These are phyloP conservation scores for Metschnikowia bowlesiae DNA, from an alignment of 805 yeast species.

Conservation along the genomic window DNA sequence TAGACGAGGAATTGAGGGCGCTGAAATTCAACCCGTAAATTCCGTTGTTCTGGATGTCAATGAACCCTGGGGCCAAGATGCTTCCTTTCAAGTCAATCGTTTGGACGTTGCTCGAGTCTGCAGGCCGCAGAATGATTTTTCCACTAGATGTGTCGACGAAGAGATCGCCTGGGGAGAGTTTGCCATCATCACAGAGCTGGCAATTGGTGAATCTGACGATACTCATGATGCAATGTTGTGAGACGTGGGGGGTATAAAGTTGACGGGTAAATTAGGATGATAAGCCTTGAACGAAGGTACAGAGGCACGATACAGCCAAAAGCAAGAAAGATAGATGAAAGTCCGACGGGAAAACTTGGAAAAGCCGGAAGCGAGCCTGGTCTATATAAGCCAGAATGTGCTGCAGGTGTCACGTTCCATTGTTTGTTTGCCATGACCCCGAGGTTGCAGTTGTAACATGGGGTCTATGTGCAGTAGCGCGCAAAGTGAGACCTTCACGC, in stretches of 20 bases:
- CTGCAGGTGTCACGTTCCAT: neutral
- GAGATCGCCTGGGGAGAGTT: constrained; percentile 33
- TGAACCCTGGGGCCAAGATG: constrained; percentile 50
- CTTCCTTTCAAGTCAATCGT: constrained; percentile 44
- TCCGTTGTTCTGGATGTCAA: constrained; percentile 57
- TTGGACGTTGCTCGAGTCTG: constrained; percentile 11
- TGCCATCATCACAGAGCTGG: constrained; percentile 40
- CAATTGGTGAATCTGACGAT: constrained; percentile 38
- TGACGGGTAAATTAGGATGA: neutral
- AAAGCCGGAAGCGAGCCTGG: neutral
- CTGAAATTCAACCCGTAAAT: constrained; percentile 54
- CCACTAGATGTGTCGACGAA: constrained; percentile 42
- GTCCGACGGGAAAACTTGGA: neutral
- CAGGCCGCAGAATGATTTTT: constrained; percentile 32
- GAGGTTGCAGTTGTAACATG: constrained; percentile 9
- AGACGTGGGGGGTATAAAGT: neutral
- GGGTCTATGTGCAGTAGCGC: neutral
- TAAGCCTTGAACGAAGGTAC: no score
- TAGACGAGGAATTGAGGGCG: constrained; percentile 25
- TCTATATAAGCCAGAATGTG: neutral
- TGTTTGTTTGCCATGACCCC: neutral
- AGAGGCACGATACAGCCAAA: no score
- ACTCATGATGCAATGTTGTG: neutral
- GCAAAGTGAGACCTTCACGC: neutral
- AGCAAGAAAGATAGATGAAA: neutral